Conservation (phyloP, 2,329 filamentous ascomycete genomes). For the Fusarium sp. region DNA sequence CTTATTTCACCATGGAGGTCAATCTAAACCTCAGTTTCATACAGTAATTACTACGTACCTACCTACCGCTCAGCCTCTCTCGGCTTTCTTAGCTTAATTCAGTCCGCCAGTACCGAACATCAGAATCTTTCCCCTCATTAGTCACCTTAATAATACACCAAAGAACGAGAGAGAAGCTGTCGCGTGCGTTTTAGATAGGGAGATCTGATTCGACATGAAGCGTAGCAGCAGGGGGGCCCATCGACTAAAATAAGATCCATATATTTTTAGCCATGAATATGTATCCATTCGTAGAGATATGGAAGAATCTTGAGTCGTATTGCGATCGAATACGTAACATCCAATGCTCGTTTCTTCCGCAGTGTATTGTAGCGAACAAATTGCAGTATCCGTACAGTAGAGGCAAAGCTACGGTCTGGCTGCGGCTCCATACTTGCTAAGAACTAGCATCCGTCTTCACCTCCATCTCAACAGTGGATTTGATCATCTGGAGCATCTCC, state of each 20-base stretch:
- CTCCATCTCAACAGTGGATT: slow-evolving; percentile 4
- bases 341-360: not conserved
- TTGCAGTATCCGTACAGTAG: not conserved
- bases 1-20: slow-evolving; percentile 10
- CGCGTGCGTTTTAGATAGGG: slow-evolving; percentile 24
- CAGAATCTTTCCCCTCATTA: slow-evolving; percentile 9
- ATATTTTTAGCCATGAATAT: not conserved
- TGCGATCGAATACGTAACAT: slow-evolving; percentile 21
- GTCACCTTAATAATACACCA: not conserved
- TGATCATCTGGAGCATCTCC: slow-evolving; percentile 4
- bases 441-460: not conserved
- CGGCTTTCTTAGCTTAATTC: slow-evolving; percentile 16
- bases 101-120: slow-evolving; percentile 11
- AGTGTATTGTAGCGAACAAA: not conserved
- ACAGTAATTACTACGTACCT: not conserved
- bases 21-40: slow-evolving; percentile 20
- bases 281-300: slow-evolving; percentile 2
- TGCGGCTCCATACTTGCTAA: slow-evolving; percentile 2
- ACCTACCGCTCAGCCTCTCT: slow-evolving; percentile 36
- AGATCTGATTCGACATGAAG: slow-evolving; percentile 31
- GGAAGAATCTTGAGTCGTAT: slow-evolving; percentile 10
- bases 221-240: slow-evolving; percentile 10
- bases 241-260: slow-evolving; percentile 8
- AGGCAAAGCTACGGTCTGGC: not conserved
- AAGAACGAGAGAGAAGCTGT: slow-evolving; percentile 19